Evolutionary conservation across 306 rosid species (phyloP), one percentile per base, ranked within the genome.

Genomic region (Gleditsia sinensis): DNA sequence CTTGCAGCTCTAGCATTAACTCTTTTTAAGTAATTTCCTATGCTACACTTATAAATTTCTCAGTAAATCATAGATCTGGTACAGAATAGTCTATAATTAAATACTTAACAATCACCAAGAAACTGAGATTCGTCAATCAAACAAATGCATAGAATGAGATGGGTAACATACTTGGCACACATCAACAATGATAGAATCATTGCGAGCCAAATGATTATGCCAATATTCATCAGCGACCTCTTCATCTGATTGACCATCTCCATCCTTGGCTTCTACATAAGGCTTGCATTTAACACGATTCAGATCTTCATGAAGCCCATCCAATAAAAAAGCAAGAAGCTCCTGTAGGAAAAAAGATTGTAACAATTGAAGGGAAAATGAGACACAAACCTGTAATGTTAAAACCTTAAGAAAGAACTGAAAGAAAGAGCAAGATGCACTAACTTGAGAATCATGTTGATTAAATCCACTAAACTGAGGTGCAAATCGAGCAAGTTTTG

Each of bases 371-470:
- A 84, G 71, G 68, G 54, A 66, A 62, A 61, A 57, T 39, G 61
- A 67, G 74, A 58, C 13, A 69, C 20, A 61, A 67, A 33, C 50
- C 45, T 32, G 21, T 32, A 61, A 81, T 82, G 67, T 76, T 21
- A 54, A 63, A 76, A 34, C 32, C 80, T 21, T 25, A 25, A 55
- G 54, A 21, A 73, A 62, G 53, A 42, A 59, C 69, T 46, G 49
- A 79, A 69, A 75, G 76, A 63, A 84, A 83, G 71, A 76, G 45
- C 64, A 34, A 64, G 54, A 73, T 64, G 78, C 83, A 87, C 93
- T 84, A 53, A 94, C 99, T 82, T 95, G 99, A 77, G 98, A 95
- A 89, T 95, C 99, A 74, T 95, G 99, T 77, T 95, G 99, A 86
- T 95, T 95, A 78, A 90, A 95, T 71, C 99, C 99, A 86, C 96